Percentiles rank a stretch among this genome's conserved stretches.
Conservation (phyloP, 345 rosid species). For the Linum trigynum region DNA sequence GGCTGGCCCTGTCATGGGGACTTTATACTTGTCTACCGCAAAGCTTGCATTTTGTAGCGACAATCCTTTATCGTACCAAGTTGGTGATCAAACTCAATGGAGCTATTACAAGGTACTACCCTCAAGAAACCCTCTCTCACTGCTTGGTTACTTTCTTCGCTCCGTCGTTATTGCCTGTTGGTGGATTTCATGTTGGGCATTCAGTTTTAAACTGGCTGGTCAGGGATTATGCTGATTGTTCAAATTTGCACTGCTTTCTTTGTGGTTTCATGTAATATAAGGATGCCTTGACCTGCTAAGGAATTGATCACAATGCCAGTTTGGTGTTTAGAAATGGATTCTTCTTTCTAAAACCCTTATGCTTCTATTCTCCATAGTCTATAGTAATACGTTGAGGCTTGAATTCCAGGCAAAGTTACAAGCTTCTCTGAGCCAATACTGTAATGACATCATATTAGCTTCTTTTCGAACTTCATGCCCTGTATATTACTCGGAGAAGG, state of each 20-base stretch:
- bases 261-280: neutral
- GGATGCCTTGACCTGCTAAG: neutral
- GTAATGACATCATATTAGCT: no score
- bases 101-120: conserved; percentile 6
- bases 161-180: neutral
- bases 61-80: conserved; percentile 8
- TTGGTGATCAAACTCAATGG: conserved; percentile 6
- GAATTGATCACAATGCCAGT: neutral
- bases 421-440: no score
- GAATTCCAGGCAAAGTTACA: no score
- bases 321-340: neutral
- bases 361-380: neutral
- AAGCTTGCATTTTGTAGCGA: conserved; percentile 11
- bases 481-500: no score
- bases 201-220: neutral
- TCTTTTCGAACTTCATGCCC: no score
- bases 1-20: conserved; percentile 9
- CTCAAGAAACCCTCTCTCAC: neutral
- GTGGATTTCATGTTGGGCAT: neutral
- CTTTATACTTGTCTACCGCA: conserved; percentile 8
- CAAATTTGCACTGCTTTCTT: neutral
- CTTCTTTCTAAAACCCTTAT: neutral
- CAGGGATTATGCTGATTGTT: no score
- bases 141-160: neutral
- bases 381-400: no score